These are phyloP conservation scores for Gliomastix tumulicola DNA, from an alignment of 2,329 filamentous ascomycete genomes.

Conservation along the genomic window DNA sequence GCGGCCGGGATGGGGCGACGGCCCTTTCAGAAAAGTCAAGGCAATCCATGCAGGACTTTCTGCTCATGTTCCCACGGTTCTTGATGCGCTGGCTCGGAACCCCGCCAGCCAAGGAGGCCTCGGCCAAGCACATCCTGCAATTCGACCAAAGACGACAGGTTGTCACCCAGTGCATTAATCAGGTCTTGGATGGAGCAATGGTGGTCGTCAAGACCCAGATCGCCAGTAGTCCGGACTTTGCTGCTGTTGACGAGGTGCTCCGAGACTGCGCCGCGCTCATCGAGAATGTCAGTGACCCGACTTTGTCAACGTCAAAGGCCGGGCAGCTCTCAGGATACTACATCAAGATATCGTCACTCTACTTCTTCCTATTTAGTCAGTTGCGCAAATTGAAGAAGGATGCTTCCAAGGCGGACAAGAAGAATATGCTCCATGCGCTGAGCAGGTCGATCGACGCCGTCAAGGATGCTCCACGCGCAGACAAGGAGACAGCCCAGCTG, in stretches of 20 bases:
- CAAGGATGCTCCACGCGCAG: conserved; percentile 41
- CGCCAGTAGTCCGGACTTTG: conserved; percentile 43
- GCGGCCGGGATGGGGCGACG: no score
- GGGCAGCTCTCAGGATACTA: conserved; percentile 39
- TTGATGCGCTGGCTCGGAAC: conserved; percentile 56
- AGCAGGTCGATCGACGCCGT: conserved; percentile 58
- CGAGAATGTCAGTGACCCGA: conserved; percentile 39
- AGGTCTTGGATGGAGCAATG: conserved; percentile 54
- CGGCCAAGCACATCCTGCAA: conserved; percentile 50
- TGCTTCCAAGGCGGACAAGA: conserved; percentile 25
- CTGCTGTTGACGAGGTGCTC: conserved; percentile 47
- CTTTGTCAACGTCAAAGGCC: conserved; percentile 15
- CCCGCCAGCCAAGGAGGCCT: conserved; percentile 39
- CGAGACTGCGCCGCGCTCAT: conserved; percentile 49
- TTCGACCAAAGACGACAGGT: conserved; percentile 54
- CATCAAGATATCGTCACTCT: conserved; percentile 65
- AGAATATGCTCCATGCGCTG: conserved; percentile 46
- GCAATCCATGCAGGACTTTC: conserved; percentile 38
- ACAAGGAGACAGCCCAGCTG: conserved; percentile 54
- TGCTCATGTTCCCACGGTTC: conserved; percentile 54
- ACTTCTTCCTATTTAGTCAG: conserved; percentile 56
- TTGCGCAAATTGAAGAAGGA: conserved; percentile 37
- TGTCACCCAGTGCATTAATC: conserved; percentile 43
- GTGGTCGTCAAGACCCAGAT: conserved; percentile 48
- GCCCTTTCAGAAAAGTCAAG: no score